Evolutionary conservation across 371 early-diverging fungal species (phyloP).

Genomic region (Furculomyces boomerangus): DNA sequence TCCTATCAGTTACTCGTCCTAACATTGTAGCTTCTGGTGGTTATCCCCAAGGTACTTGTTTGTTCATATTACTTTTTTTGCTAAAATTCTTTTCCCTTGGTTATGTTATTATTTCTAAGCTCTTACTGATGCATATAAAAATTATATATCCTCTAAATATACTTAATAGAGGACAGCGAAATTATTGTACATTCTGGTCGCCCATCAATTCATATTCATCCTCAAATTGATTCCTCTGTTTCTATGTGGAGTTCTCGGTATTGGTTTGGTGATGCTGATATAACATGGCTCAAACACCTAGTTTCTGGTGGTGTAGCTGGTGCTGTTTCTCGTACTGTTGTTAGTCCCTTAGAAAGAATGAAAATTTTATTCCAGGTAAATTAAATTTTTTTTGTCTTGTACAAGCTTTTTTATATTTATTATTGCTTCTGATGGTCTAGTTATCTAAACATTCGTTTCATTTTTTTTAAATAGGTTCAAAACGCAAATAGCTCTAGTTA

Average conservation of each 20-base stretch:
- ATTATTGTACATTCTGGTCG: neutral
- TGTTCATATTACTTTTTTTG: too few species aligned
- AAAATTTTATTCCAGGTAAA: constrained; percentile 78
- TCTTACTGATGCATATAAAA: too few species aligned
- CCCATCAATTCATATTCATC: neutral
- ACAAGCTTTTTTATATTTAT: neutral
- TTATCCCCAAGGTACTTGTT: too few species aligned
- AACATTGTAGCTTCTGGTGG: neutral
- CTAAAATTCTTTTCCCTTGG: too few species aligned
- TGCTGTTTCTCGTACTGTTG: constrained; percentile 76
- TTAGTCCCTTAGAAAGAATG: constrained; percentile 83
- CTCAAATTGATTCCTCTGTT: neutral
- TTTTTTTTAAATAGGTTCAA: constrained; percentile 36
- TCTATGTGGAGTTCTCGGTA: constrained; percentile 4
- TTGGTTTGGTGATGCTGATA: constrained; percentile 23
- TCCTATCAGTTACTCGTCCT: neutral
- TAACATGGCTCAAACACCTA: constrained; percentile 50
- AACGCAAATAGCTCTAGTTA: constrained; percentile 46
- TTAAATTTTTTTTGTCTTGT: neutral
- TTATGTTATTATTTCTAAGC: too few species aligned
- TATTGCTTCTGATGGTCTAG: too few species aligned
- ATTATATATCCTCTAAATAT: too few species aligned
- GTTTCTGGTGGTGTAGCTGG: constrained; percentile 82
- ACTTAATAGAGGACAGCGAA: neutral
- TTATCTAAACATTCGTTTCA: neutral